Conservation (phyloP, 192 early-diverging fungal species). For the Backusella circina region DNA sequence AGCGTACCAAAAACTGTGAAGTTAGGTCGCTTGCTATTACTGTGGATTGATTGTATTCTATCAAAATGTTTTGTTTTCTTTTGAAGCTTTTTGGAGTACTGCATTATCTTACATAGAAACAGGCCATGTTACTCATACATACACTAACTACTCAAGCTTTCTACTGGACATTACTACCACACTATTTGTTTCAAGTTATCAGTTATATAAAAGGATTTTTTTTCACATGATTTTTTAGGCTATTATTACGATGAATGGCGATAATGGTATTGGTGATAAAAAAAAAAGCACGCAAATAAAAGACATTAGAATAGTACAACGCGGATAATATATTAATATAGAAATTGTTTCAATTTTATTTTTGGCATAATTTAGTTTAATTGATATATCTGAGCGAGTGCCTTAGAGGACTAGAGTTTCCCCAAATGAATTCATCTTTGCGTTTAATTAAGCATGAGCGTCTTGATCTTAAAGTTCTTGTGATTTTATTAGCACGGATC, state of each 20-base stretch:
- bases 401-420: neutral
- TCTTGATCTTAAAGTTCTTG: conserved; percentile 35
- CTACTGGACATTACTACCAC: neutral
- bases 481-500: conserved; percentile 44
- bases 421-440: conserved; percentile 10
- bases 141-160: neutral
- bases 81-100: neutral
- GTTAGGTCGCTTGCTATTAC: neutral
- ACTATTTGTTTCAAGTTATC: neutral
- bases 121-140: neutral
- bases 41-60: neutral
- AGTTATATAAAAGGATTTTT: neutral
- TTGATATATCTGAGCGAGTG: neutral
- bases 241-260: neutral
- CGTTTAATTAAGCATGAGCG: neutral
- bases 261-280: neutral
- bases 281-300: neutral
- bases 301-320: neutral
- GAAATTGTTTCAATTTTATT: conserved; percentile 1
- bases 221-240: neutral
- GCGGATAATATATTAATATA: neutral
- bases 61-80: neutral
- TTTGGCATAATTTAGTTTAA: neutral
- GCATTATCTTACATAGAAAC: neutral
- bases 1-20: too few species aligned